A percentile compares a stretch with the other conserved stretches of the same genome.
phyloP scores from a whole-genome alignment of 352 stramenopile genomes.

The Pythium diclinum region DNA sequence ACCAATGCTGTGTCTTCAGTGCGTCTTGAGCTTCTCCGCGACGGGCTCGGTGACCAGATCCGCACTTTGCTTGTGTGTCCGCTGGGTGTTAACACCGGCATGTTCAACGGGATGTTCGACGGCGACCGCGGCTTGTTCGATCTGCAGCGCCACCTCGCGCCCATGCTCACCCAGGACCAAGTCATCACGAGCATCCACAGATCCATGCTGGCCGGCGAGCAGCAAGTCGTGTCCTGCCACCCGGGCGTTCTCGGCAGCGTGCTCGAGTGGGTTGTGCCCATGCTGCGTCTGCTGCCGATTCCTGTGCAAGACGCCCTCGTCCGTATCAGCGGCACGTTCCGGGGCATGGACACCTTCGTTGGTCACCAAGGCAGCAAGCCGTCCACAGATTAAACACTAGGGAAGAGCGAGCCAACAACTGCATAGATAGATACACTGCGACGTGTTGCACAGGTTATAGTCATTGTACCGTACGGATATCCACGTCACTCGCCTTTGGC shows the following conservation, averaged over 20 bases:
- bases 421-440: slow-evolving; percentile 2
- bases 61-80: slow-evolving; percentile 72
- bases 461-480: neutral
- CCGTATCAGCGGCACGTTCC: slow-evolving; percentile 36
- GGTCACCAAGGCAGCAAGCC: slow-evolving; percentile 28
- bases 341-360: slow-evolving; percentile 75
- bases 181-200: slow-evolving; percentile 48
- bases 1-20: slow-evolving; percentile 43
- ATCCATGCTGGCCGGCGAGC: slow-evolving; percentile 46
- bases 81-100: slow-evolving; percentile 58
- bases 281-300: slow-evolving; percentile 52
- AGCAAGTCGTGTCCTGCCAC: slow-evolving; percentile 64
- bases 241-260: slow-evolving; percentile 36
- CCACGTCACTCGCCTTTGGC: slow-evolving; percentile 1
- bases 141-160: slow-evolving; percentile 13
- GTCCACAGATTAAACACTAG: no score
- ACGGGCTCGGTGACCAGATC: slow-evolving; percentile 42
- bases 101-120: slow-evolving; percentile 62
- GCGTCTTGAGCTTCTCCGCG: slow-evolving; percentile 59
- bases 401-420: neutral
- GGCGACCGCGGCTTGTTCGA: slow-evolving; percentile 21
- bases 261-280: slow-evolving; percentile 36
- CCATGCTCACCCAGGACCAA: slow-evolving; percentile 24
- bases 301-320: slow-evolving; percentile 42
- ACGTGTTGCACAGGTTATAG: neutral